A percentile compares a stretch with the other conserved stretches of the same genome.
Evolutionary conservation across 2,329 filamentous ascomycete species (phyloP).

Genomic region (Penicillium sp.): DNA sequence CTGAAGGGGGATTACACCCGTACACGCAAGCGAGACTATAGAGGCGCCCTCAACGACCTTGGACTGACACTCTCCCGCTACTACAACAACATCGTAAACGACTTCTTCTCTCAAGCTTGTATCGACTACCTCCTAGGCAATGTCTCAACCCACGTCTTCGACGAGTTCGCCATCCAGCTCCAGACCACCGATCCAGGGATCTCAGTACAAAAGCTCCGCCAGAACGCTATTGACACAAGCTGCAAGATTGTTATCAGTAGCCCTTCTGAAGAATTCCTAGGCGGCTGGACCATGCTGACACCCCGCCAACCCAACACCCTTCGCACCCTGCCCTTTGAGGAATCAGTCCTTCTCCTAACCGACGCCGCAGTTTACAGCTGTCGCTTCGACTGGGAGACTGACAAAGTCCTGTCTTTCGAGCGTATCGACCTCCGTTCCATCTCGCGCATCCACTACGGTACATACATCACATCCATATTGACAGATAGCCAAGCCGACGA

Average conservation of each 20-base stretch:
- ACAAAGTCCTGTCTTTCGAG: slow-evolving; percentile 92
- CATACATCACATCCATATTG: slow-evolving; percentile 87
- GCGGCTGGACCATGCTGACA: slow-evolving; percentile 83
- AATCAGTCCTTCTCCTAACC: slow-evolving; percentile 83
- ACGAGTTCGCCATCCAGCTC: slow-evolving; percentile 91
- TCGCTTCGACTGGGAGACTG: slow-evolving; percentile 89
- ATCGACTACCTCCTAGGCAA: slow-evolving; percentile 94
- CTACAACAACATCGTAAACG: slow-evolving; percentile 88
- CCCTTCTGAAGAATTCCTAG: slow-evolving; percentile 77
- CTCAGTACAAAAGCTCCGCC: slow-evolving; percentile 77
- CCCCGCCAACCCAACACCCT: slow-evolving; percentile 69
- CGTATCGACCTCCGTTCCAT: slow-evolving; percentile 75
- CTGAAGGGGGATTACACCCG: slow-evolving; percentile 96
- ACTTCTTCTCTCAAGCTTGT: slow-evolving; percentile 92
- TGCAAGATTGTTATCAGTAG: slow-evolving; percentile 83
- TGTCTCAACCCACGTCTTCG: slow-evolving; percentile 78
- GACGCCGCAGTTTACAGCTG: slow-evolving; percentile 83
- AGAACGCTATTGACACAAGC: slow-evolving; percentile 85
- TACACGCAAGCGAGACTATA: slow-evolving; percentile 84
- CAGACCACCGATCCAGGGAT: slow-evolving; percentile 89
- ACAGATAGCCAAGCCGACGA: slow-evolving; percentile 74
- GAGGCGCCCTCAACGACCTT: slow-evolving; percentile 86
- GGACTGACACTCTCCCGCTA: slow-evolving; percentile 76
- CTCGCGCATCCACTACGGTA: slow-evolving; percentile 69
- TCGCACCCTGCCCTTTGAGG: slow-evolving; percentile 72